These are phyloP conservation scores for Fraxinus baroniana DNA, from an alignment of 305 asterid genomes.

Conservation along the genomic window DNA sequence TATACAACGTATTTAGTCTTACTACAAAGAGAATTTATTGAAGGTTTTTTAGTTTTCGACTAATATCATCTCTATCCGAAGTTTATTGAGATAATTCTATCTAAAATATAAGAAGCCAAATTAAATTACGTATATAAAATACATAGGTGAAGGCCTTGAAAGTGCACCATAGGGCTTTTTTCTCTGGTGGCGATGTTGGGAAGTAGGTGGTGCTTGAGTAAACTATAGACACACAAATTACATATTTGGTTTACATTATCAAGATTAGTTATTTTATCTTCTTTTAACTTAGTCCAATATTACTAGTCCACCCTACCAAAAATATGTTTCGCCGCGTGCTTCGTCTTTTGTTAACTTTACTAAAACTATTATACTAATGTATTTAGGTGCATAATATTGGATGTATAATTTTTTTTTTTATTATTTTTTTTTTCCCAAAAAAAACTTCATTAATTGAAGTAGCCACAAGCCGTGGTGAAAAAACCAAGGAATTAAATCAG, in stretches of 20 bases:
- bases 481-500: too few species aligned
- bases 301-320: too few species aligned
- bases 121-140: slow-evolving; percentile 26
- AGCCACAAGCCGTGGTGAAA: too few species aligned
- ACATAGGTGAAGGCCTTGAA: slow-evolving; percentile 38
- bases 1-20: slow-evolving; percentile 24
- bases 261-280: too few species aligned
- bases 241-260: too few species aligned
- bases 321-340: too few species aligned
- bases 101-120: slow-evolving; percentile 34
- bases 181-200: slow-evolving; percentile 38
- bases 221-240: background rate
- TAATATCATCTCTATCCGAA: slow-evolving; percentile 29
- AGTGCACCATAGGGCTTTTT: slow-evolving; percentile 36
- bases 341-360: too few species aligned
- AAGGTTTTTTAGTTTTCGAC: slow-evolving; percentile 36
- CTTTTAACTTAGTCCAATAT: too few species aligned
- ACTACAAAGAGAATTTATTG: slow-evolving; percentile 28
- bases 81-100: slow-evolving; percentile 27
- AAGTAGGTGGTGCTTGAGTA: slow-evolving; percentile 34
- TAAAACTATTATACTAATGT: background rate
- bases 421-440: too few species aligned
- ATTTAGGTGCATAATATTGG: background rate
- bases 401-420: too few species aligned
- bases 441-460: too few species aligned